These are phyloP conservation scores for Aspergillus hiratsukae DNA, from an alignment of 2,329 filamentous ascomycete species.

Conservation along the genomic window DNA sequence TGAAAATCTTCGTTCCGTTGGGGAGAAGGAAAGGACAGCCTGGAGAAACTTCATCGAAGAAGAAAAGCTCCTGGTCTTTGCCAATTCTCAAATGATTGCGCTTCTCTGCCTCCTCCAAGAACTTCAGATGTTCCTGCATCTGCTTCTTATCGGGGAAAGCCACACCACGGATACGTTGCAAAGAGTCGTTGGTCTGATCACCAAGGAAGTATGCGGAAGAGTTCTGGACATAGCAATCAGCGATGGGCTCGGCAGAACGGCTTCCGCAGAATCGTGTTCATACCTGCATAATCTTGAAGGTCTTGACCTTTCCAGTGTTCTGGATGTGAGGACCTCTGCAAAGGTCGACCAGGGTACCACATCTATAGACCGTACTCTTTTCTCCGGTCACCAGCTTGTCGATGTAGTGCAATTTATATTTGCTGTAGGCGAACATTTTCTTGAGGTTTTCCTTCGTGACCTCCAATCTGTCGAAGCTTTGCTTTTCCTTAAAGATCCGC, in stretches of 20 bases:
- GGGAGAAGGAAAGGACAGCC: conserved; percentile 90
- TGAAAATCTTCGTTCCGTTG: conserved; percentile 90
- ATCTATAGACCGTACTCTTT: conserved; percentile 89
- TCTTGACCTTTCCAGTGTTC: conserved; percentile 88
- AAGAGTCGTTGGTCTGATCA: conserved; percentile 85
- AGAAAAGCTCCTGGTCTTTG: conserved; percentile 93
- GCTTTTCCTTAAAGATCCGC: conserved; percentile 92
- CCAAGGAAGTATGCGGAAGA: conserved; percentile 88
- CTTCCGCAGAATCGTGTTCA: conserved; percentile 5
- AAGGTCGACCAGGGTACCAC: conserved; percentile 89
- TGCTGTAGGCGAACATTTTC: conserved; percentile 97
- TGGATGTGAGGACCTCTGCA: conserved; percentile 94
- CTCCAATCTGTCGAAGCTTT: conserved; percentile 84
- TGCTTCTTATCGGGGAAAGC: conserved; percentile 96
- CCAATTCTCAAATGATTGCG: conserved; percentile 92
- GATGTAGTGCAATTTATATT: conserved; percentile 98
- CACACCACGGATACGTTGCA: conserved; percentile 94
- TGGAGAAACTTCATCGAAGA: conserved; percentile 91
- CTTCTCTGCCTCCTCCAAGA: conserved; percentile 96
- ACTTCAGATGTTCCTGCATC: conserved; percentile 88
- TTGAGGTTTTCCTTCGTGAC: conserved; percentile 86
- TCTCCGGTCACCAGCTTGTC: conserved; percentile 89
- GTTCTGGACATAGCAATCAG: conserved; percentile 47
- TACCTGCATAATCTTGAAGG: conserved; percentile 85
- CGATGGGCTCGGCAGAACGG: neutral